A percentile compares a stretch with the other conserved stretches of the same genome.
Evolutionary conservation across 176 grass and related monocot species (phyloP).

Genomic region (Puccinellia tenuiflora): DNA sequence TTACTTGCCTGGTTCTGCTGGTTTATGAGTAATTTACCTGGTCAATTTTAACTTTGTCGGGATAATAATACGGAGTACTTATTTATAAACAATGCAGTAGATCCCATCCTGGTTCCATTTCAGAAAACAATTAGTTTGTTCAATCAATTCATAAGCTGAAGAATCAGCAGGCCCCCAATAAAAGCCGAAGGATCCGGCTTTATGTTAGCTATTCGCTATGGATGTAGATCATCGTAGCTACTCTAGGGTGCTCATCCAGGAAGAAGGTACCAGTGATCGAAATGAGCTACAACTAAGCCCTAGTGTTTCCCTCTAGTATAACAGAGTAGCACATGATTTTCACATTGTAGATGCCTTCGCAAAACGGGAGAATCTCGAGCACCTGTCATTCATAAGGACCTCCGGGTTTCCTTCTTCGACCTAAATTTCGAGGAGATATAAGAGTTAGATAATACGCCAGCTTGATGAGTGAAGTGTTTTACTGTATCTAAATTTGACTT

Average conservation of each 20-base stretch:
- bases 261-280: background rate
- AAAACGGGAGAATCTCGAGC: constrained; percentile 69
- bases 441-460: background rate
- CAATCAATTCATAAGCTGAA: background rate
- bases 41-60: background rate
- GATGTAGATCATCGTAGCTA: background rate
- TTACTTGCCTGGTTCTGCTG: background rate
- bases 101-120: background rate
- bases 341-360: constrained; percentile 69
- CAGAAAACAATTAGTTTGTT: background rate
- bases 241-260: background rate
- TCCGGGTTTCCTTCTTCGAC: constrained; percentile 84
- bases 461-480: background rate
- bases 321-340: background rate
- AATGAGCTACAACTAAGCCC: background rate
- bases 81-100: background rate
- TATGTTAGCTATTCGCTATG: background rate
- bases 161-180: background rate
- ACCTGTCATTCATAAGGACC: constrained; percentile 45
- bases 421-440: constrained; percentile 16
- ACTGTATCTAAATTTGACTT: background rate
- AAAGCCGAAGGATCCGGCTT: background rate
- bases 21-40: background rate
- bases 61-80: background rate
- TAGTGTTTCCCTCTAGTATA: background rate